Conservation (phyloP, 2,329 filamentous ascomycete species). For the Arachnomyces sp. region DNA sequence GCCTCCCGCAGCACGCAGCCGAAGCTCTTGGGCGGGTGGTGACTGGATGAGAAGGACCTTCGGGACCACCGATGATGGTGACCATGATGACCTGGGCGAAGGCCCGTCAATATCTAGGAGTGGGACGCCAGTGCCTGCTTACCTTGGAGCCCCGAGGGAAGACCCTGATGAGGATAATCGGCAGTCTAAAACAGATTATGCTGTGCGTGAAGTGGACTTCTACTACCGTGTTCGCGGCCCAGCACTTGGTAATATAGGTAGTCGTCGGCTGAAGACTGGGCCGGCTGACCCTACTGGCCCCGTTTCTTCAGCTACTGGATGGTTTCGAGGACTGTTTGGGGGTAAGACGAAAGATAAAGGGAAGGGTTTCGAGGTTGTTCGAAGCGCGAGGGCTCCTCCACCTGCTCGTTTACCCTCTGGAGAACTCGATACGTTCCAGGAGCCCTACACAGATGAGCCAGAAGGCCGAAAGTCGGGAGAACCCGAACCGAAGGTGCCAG, state of each 20-base stretch:
- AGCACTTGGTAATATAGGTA: slow-evolving; percentile 71
- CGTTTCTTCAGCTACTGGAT: slow-evolving; percentile 79
- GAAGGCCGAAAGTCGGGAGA: slow-evolving; percentile 16
- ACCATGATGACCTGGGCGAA: slow-evolving; percentile 29
- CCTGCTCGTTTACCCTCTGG: slow-evolving; percentile 51
- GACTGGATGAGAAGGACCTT: slow-evolving; percentile 38
- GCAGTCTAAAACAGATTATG: slow-evolving; percentile 66
- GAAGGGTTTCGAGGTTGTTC: slow-evolving; percentile 94
- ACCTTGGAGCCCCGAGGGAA: slow-evolving; percentile 44
- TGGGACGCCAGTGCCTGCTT: slow-evolving; percentile 45
- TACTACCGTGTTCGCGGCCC: slow-evolving; percentile 91
- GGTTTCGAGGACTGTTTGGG: slow-evolving; percentile 71
- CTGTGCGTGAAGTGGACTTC: slow-evolving; percentile 90
- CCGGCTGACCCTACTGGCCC: slow-evolving; percentile 91
- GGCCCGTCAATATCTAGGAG: slow-evolving; percentile 36
- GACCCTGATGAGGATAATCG: slow-evolving; percentile 47
- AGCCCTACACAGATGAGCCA: slow-evolving; percentile 53
- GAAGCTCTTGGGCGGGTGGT: slow-evolving; percentile 39
- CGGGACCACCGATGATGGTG: slow-evolving; percentile 25
- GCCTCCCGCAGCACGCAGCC: slow-evolving; percentile 34
- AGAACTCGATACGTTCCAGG: slow-evolving; percentile 52
- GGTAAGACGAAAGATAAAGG: slow-evolving; percentile 88
- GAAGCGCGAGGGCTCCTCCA: slow-evolving; percentile 77
- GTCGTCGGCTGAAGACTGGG: slow-evolving; percentile 81
- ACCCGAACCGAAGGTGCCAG: background rate